phyloP scores from a whole-genome alignment of 495 filamentous ascomycete species.

The Chaetomium cochliodes region DNA sequence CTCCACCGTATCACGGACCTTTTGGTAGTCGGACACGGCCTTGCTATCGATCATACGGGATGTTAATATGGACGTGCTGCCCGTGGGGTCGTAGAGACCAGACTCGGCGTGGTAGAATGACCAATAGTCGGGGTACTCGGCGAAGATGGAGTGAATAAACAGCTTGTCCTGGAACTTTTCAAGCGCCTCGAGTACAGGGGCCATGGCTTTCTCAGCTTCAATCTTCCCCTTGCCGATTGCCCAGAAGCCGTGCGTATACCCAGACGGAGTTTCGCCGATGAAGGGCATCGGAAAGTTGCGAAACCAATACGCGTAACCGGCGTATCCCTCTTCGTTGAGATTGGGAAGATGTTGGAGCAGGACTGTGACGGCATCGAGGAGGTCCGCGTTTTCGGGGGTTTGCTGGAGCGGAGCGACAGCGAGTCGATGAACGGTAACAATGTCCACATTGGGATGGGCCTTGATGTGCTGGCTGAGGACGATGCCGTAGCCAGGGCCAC shows the following conservation, averaged over 20 bases:
- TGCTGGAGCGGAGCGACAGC: slow-evolving; percentile 30
- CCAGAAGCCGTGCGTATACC: slow-evolving; percentile 19
- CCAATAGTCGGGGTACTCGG: slow-evolving; percentile 22
- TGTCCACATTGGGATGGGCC: slow-evolving; percentile 38
- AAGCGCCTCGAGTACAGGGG: background rate
- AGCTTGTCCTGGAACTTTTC: slow-evolving; percentile 15
- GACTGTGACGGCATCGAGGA: slow-evolving; percentile 19
- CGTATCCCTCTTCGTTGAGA: slow-evolving; percentile 5
- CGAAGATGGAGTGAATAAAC: slow-evolving; percentile 3
- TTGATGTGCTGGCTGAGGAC: slow-evolving; percentile 47
- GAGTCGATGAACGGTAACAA: slow-evolving; percentile 41
- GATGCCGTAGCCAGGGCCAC: slow-evolving; percentile 44
- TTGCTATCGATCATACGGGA: slow-evolving; percentile 13
- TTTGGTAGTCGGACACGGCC: slow-evolving; percentile 12
- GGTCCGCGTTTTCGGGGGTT: slow-evolving; percentile 21
- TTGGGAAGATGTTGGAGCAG: slow-evolving; percentile 10
- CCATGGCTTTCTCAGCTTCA: slow-evolving; percentile 12
- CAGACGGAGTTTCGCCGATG: slow-evolving; percentile 8
- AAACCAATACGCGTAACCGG: slow-evolving; percentile 20
- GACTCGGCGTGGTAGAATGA: slow-evolving; percentile 20
- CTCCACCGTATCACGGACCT: slow-evolving; percentile 15
- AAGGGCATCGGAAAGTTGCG: slow-evolving; percentile 7
- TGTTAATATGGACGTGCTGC: slow-evolving; percentile 6
- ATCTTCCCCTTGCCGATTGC: slow-evolving; percentile 4
- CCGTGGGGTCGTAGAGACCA: slow-evolving; percentile 13